Evolutionary conservation across 257 asterid genomes (phyloP), one percentile per base, ranked within the genome.

Genomic region (Lycium ferocissimum): DNA sequence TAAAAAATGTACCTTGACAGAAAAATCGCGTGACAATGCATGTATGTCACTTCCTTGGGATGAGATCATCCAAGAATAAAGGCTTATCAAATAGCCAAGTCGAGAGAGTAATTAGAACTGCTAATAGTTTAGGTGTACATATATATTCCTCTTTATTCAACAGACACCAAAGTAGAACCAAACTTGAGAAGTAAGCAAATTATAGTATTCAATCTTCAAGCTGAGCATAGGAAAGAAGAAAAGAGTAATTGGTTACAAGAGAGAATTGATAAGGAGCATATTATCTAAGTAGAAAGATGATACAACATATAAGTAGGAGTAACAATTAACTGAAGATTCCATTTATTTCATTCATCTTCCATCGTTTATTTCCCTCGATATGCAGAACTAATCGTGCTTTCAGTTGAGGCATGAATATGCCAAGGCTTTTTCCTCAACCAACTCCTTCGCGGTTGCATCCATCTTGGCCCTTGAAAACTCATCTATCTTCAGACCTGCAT

Each of bases 401-500:
- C 82, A 91, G 15, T 83, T 78, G 75, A 94, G 94, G 85, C 92
- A 93, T 53, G 94, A 93, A 88, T 89, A 88, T 9, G 98, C 98
- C 85, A 93, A 79, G 76, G 92, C 35, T 78, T 91, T 93, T 86
- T 95, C 98, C 84, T 91, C 98, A 11, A 82, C 72, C 91, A 95
- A 89, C 87, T 95, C 98, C 26, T 86, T 85, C 7, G 96, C 94
- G 6, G 90, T 86, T 9, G 90, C 91, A 14, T 93, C 96, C 95
- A 95, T 92, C 86, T 92, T 94, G 86, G 76, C 92, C 92, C 91
- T 95, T 0, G 98, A 95, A 82, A 92, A 89, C 63, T 91, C 95
- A 61, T 92, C 94, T 22, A 94, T 92, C 86, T 91, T 88, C 1
- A 95, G 83, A 85, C 95, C 98, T 95, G 86, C 79, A 66, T 54